These are phyloP conservation scores for Zygosaccharomyces pseudorouxii DNA, from an alignment of 805 yeast genomes.

Conservation along the genomic window DNA sequence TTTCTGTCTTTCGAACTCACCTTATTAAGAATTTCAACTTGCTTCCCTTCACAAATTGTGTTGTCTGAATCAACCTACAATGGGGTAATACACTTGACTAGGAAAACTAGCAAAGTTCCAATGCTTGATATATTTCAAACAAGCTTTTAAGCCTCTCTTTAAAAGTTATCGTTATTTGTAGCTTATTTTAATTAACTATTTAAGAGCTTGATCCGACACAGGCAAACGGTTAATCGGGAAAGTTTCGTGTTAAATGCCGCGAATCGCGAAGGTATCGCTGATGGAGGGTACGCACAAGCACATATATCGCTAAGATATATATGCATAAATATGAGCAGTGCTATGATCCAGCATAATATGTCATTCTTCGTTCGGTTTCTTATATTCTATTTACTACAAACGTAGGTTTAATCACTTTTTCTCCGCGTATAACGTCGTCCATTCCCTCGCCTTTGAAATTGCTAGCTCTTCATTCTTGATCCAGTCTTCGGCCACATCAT, in stretches of 20 bases:
- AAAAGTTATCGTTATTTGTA: background rate
- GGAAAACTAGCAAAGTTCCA: background rate
- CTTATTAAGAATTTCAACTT: background rate
- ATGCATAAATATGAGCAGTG: background rate
- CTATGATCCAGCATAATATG: background rate
- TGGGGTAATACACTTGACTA: background rate
- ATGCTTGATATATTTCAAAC: background rate
- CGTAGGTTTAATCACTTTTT: slow-evolving; percentile 5
- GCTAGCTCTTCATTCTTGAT: slow-evolving; percentile 79
- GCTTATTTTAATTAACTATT: background rate
- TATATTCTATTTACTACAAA: background rate
- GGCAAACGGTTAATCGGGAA: background rate
- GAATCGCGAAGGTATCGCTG: slow-evolving; percentile 1
- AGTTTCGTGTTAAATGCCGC: slow-evolving; percentile 8
- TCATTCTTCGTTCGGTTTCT: background rate
- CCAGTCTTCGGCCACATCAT: slow-evolving; percentile 97
- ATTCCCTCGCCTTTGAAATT: slow-evolving; percentile 62
- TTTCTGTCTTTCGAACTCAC: background rate
- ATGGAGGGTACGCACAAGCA: background rate
- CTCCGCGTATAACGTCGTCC: slow-evolving; percentile 40
- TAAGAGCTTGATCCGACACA: background rate
- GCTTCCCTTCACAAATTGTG: background rate
- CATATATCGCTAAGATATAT: background rate
- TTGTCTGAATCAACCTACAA: background rate
- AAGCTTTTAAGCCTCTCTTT: background rate